These are phyloP conservation scores for Ganoderma resinaceum DNA, from an alignment of 1,284 basidiomycete genomes.

Conservation along the genomic window DNA sequence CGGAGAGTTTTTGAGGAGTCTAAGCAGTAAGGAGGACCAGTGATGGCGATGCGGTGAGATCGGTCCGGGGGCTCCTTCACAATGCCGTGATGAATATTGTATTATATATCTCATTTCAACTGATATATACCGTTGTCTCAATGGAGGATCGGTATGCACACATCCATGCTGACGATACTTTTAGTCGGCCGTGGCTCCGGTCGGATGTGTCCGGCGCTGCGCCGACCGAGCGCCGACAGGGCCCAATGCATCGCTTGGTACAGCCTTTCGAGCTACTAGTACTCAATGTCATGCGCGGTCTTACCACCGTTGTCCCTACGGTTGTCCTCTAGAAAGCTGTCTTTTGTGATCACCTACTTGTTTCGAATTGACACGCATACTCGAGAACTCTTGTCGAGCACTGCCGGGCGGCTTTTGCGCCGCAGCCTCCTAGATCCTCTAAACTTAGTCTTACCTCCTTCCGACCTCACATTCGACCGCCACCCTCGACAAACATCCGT, in stretches of 20 bases:
- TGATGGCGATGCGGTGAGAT: slow-evolving; percentile 14
- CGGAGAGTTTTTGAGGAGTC: slow-evolving; percentile 92
- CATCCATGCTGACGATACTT: not conserved
- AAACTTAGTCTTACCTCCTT: not conserved
- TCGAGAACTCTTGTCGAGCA: not conserved
- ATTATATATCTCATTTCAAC: not conserved
- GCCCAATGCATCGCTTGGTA: not conserved
- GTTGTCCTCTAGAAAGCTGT: not conserved
- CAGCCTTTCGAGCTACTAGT: not conserved
- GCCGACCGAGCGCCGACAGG: not conserved
- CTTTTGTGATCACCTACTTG: not conserved
- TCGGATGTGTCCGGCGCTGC: not conserved
- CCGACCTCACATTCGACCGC: not conserved
- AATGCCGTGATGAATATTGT: not conserved
- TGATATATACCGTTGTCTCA: not conserved
- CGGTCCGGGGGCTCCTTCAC: not conserved
- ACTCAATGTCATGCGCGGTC: not conserved
- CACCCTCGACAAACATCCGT: not conserved
- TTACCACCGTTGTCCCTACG: not conserved
- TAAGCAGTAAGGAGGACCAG: slow-evolving; percentile 55
- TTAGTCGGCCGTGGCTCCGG: not conserved
- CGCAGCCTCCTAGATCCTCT: not conserved
- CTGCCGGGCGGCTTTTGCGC: slow-evolving; percentile 1
- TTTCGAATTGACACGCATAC: not conserved
- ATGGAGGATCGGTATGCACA: not conserved